Conservation (phyloP, 305 asterid species). For the Solanum hybrid region DNA sequence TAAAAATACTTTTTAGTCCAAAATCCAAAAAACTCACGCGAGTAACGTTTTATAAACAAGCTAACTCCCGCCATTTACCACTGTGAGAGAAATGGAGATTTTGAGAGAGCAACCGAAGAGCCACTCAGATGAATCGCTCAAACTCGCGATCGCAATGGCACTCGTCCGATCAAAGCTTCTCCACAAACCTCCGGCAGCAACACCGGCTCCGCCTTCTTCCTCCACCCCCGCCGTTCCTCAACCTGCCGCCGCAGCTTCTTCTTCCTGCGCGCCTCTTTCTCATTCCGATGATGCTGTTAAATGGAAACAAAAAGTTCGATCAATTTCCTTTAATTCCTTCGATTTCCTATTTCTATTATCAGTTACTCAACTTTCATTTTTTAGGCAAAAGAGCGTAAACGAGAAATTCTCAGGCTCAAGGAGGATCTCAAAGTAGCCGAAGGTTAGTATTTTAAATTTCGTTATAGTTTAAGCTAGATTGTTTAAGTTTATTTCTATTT, state of each 20-base stretch:
- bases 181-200: constrained; percentile 19
- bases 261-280: constrained; percentile 8
- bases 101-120: background rate
- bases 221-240: background rate
- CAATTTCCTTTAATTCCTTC: background rate
- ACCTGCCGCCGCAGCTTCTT: constrained; percentile 7
- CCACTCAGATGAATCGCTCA: constrained; percentile 27
- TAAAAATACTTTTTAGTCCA: background rate
- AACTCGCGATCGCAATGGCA: constrained; percentile 66
- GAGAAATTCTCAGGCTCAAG: constrained; percentile 62
- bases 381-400: constrained; percentile 80
- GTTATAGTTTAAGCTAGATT: background rate
- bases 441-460: constrained; percentile 33
- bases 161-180: constrained; percentile 48
- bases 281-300: constrained; percentile 37
- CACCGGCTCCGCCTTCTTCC: constrained; percentile 12
- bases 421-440: constrained; percentile 75
- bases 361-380: background rate
- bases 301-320: constrained; percentile 66
- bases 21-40: background rate
- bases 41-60: background rate
- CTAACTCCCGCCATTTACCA: background rate
- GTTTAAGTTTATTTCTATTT: background rate
- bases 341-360: background rate
- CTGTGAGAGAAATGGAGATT: background rate